Evolutionary conservation across 2,329 filamentous ascomycete genomes (phyloP), one percentile per base, ranked within the genome.

Genomic region (Cercospora sesami): DNA sequence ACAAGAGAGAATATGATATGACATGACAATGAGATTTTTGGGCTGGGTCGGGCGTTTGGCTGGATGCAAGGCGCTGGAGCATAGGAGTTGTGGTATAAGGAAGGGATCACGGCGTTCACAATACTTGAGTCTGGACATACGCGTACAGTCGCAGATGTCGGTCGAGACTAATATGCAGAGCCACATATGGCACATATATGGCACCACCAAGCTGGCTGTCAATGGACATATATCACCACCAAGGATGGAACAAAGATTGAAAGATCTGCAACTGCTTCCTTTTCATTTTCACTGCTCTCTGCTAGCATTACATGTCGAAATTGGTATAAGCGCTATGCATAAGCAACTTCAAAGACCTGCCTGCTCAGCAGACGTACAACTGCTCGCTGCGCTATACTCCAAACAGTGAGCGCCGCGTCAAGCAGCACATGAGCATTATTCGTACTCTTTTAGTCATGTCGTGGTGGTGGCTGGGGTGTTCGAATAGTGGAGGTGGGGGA

Each of bases 311-410:
- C 65, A 70, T 69, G 68, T 70, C 68, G 68, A 69, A 71, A 70
- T 69, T 73, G 71, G 71, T 73, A 73, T 73, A 65, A 70, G 69
- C 71, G 71, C 71, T 73, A 73, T 73, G 71, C 69, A 70, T 68
- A 69, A 69, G 64, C 69, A 70, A 67, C 64, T 65, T 62, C 66
- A 65, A 67, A 68, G 59, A 58, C 53, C 51, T 65, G 68, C 67
- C 60, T 62, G 18, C 53, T 61, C 63, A 63, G 62, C 66, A 72
- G 60, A 62, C 60, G 26, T 58, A 61, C 59, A 66, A 68, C 65
- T 60, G 58, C 60, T 65, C 65, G 64, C 68, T 65, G 48, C 68
- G 68, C 68, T 65, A 63, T 63, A 63, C 55, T 59, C 48, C 36
- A 64, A 42, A 60, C 68, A 62, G 53, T 57, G 45, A 28, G 61